Conservation (phyloP, 352 stramenopile species). For the Phytopythium montanum region DNA sequence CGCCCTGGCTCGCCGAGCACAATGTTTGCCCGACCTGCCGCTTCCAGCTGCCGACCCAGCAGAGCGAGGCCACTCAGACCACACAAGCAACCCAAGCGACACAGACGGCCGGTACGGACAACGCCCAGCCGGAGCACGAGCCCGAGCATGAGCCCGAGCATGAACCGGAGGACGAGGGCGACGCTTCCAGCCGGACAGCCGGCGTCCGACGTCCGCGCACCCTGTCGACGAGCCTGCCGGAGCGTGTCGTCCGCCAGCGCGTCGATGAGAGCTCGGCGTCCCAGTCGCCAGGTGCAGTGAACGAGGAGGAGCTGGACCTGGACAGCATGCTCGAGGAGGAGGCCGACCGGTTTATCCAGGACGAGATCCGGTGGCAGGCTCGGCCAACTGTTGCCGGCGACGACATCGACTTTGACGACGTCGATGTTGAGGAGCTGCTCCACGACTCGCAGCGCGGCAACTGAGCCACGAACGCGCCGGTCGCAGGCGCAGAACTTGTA, state of each 20-base stretch:
- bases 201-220: constrained; percentile 36
- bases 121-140: constrained; percentile 1
- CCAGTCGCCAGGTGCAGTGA: constrained; percentile 15
- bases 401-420: constrained; percentile 55
- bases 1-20: constrained; percentile 75
- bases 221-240: constrained; percentile 13
- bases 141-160: constrained; percentile 8
- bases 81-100: constrained; percentile 8
- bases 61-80: constrained; percentile 14
- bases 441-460: constrained; percentile 25
- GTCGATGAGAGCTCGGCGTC: constrained; percentile 23
- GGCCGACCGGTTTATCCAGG: constrained; percentile 47
- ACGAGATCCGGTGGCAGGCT: constrained; percentile 38
- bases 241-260: constrained; percentile 56
- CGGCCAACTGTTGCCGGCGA: constrained; percentile 5
- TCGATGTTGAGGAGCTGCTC: constrained; percentile 62
- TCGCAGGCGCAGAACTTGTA: constrained; percentile 5
- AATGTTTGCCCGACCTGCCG: constrained; percentile 79
- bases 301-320: constrained; percentile 31
- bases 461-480: constrained; percentile 20
- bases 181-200: constrained; percentile 17
- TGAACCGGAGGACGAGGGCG: constrained; percentile 19
- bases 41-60: constrained; percentile 49
- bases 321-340: constrained; percentile 65
- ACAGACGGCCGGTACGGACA: background rate